Evolutionary conservation across 805 yeast species (phyloP).

Genomic region (Starmerella vaccinii): DNA sequence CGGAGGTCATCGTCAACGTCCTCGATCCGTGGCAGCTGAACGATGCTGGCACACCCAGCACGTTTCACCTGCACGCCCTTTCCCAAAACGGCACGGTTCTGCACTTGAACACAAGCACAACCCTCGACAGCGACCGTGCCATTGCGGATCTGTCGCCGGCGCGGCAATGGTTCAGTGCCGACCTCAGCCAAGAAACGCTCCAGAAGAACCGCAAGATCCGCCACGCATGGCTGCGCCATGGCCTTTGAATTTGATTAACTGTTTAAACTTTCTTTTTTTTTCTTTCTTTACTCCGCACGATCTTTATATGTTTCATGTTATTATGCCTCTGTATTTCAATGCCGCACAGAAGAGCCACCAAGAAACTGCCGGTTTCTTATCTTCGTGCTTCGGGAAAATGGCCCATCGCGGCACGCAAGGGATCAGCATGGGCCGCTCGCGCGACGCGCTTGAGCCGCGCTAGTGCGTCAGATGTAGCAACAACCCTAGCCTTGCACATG

Average conservation of each 20-base stretch:
- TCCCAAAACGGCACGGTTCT: slow-evolving; percentile 13
- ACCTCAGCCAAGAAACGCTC: neutral
- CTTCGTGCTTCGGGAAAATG: neutral
- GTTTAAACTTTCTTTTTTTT: neutral
- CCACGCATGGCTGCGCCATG: slow-evolving; percentile 12
- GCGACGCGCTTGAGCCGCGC: neutral
- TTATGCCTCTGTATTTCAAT: no score
- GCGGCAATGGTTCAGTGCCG: neutral
- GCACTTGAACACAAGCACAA: neutral
- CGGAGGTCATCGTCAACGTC: slow-evolving; percentile 10
- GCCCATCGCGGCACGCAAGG: neutral
- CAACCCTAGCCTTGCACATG: neutral
- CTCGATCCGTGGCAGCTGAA: slow-evolving; percentile 8
- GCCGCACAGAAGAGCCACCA: no score
- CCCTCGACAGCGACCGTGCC: neutral
- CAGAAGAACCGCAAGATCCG: slow-evolving; percentile 5
- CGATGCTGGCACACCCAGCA: neutral
- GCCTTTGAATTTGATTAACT: neutral
- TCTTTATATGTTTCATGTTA: no score
- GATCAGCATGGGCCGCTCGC: neutral
- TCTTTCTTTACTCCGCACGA: neutral
- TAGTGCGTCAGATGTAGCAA: neutral
- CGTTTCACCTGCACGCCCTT: slow-evolving; percentile 10
- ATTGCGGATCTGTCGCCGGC: neutral
- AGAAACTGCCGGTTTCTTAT: neutral